Percentiles rank a stretch among this genome's conserved stretches.
Conservation (phyloP, 768 basidiomycete genomes). For the Lepiota venenata region DNA sequence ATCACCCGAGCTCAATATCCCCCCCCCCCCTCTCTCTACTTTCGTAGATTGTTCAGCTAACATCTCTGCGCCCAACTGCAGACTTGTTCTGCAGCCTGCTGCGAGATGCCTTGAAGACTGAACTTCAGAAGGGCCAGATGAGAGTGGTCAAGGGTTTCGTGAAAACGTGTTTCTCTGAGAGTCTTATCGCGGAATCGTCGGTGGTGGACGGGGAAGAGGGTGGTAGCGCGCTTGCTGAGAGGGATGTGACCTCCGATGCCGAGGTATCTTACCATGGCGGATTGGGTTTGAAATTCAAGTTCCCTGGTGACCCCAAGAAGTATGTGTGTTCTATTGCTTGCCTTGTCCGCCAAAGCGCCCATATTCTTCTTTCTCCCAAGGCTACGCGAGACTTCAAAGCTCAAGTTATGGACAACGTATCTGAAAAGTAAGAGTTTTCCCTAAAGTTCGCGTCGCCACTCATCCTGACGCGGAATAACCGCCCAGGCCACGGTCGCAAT, state of each 20-base stretch:
- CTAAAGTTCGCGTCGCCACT: not conserved
- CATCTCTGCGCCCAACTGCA: conserved; percentile 88
- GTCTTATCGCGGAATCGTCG: conserved; percentile 60
- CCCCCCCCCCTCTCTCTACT: too few species aligned
- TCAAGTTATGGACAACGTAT: conserved; percentile 93
- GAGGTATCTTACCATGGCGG: conserved; percentile 72
- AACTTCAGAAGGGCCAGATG: conserved; percentile 91
- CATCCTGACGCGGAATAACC: conserved; percentile 12
- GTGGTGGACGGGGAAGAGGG: conserved; percentile 58
- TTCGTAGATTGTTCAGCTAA: conserved; percentile 89
- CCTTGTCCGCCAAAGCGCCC: not conserved
- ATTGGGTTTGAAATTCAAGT: conserved; percentile 80
- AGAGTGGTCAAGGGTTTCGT: conserved; percentile 88
- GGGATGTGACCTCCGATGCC: conserved; percentile 44
- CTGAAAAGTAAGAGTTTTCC: conserved; percentile 55
- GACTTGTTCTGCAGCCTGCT: conserved; percentile 90
- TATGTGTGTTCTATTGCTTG: conserved; percentile 29
- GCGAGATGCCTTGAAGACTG: conserved; percentile 84
- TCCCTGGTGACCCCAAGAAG: conserved; percentile 93
- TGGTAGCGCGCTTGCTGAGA: conserved; percentile 55
- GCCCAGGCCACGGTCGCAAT: conserved; percentile 84
- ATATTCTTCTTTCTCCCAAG: conserved; percentile 34
- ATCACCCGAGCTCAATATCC: conserved; percentile 8
- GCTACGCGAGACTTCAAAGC: conserved; percentile 87
- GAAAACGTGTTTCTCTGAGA: conserved; percentile 92